Evolutionary conservation across 2,329 filamentous ascomycete species (phyloP).

Genomic region (Hirsutella minnesotensis): DNA sequence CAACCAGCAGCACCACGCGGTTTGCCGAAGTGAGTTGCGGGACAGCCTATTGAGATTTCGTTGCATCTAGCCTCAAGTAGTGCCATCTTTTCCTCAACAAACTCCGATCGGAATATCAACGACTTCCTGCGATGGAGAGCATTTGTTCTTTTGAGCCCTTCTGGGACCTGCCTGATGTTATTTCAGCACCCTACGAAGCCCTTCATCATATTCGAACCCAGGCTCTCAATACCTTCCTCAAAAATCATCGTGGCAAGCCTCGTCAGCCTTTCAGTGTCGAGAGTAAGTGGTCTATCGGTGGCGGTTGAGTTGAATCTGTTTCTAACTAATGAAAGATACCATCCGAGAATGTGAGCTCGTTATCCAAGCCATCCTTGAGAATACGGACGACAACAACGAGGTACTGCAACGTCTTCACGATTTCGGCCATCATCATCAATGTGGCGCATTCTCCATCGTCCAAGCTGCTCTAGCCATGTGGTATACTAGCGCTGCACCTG

Average conservation of each 20-base stretch:
- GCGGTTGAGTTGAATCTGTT: background rate
- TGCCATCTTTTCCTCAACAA: background rate
- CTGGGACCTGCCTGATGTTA: constrained; percentile 9
- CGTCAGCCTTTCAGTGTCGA: background rate
- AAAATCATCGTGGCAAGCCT: constrained; percentile 2
- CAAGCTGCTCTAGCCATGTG: constrained; percentile 9
- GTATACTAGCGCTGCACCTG: constrained; percentile 8
- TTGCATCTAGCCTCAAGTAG: too few species aligned
- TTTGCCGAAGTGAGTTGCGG: too few species aligned
- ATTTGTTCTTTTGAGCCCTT: constrained; percentile 12
- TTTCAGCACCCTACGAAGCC: constrained; percentile 4
- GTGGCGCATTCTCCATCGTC: constrained; percentile 5
- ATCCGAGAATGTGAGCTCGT: too few species aligned
- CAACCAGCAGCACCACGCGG: background rate
- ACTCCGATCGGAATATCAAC: background rate
- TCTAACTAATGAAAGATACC: too few species aligned
- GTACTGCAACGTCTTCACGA: constrained; percentile 7
- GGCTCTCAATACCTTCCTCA: constrained; percentile 6
- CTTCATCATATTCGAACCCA: constrained; percentile 5
- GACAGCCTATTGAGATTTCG: too few species aligned
- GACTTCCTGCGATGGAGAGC: constrained; percentile 13
- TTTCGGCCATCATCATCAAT: background rate
- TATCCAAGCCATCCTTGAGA: constrained; percentile 5
- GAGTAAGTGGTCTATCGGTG: background rate
- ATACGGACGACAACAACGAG: constrained; percentile 3